Evolutionary conservation across 2,329 filamentous ascomycete genomes (phyloP).

Genomic region (Alternaria arbusti): DNA sequence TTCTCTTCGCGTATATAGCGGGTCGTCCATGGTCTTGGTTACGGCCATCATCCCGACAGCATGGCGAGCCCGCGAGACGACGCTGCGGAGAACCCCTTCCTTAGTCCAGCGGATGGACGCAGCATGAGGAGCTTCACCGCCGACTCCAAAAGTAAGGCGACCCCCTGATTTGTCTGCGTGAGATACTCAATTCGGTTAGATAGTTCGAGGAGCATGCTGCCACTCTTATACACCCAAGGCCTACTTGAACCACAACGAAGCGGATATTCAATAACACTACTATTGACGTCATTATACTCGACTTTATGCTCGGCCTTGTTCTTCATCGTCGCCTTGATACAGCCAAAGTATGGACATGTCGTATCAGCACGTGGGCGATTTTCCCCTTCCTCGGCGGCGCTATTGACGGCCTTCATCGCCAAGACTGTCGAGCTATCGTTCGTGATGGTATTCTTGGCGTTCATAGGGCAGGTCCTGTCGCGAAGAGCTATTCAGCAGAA

Average conservation of each 20-base stretch:
- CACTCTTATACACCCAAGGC: constrained; percentile 7
- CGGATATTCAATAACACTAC: constrained; percentile 17
- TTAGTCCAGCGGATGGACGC: constrained; percentile 2
- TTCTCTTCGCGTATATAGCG: background rate
- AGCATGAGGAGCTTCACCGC: background rate
- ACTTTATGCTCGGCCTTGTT: constrained; percentile 66
- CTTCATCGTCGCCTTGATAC: constrained; percentile 63
- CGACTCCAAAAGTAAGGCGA: constrained; percentile 4
- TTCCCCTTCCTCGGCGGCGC: constrained; percentile 65
- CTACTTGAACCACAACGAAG: constrained; percentile 5
- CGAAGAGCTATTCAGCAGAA: constrained; percentile 7
- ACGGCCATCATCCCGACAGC: background rate
- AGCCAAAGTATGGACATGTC: constrained; percentile 63
- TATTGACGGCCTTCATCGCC: constrained; percentile 69
- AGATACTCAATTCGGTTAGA: constrained; percentile 1
- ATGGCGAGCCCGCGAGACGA: constrained; percentile 5
- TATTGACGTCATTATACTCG: constrained; percentile 61
- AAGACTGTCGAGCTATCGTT: constrained; percentile 78
- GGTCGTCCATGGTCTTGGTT: background rate
- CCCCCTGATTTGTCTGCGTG: background rate
- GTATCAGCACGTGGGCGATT: constrained; percentile 60
- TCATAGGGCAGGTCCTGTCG: constrained; percentile 70
- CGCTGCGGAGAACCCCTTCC: constrained; percentile 5
- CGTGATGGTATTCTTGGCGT: constrained; percentile 73
- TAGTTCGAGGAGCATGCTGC: constrained; percentile 8